Conservation (phyloP, 2,329 filamentous ascomycete genomes). For the Lojkania enalia region DNA sequence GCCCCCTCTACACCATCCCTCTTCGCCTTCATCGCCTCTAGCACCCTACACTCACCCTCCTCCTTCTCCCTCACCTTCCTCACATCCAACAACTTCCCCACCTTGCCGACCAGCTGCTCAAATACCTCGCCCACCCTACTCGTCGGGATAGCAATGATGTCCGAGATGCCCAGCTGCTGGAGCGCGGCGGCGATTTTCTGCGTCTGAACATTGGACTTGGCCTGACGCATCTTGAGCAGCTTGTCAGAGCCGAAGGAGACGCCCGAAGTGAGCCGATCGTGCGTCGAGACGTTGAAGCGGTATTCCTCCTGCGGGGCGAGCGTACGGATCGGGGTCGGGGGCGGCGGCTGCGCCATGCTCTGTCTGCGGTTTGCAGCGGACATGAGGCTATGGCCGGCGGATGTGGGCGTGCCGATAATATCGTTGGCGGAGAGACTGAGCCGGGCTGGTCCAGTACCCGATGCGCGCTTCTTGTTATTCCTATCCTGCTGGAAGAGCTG, state of each 20-base stretch:
- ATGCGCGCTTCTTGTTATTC: constrained; percentile 76
- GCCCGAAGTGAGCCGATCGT: constrained; percentile 82
- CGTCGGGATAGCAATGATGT: constrained; percentile 73
- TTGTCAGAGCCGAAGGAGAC: constrained; percentile 88
- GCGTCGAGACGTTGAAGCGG: constrained; percentile 80
- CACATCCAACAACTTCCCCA: constrained; percentile 71
- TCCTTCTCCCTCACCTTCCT: constrained; percentile 77
- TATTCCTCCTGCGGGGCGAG: constrained; percentile 75
- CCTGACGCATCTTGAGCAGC: constrained; percentile 75
- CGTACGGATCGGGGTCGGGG: constrained; percentile 45
- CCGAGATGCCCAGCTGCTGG: constrained; percentile 70
- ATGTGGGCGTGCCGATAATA: constrained; percentile 41
- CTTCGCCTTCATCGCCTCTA: constrained; percentile 44
- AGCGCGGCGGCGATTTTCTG: constrained; percentile 74
- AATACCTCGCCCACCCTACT: constrained; percentile 71
- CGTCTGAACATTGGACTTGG: constrained; percentile 76
- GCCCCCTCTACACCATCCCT: constrained; percentile 17
- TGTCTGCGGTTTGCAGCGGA: constrained; percentile 41
- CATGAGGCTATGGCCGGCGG: constrained; percentile 29
- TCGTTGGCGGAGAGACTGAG: constrained; percentile 45
- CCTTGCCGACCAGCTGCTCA: constrained; percentile 69
- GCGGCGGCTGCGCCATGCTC: constrained; percentile 43
- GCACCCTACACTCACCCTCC: constrained; percentile 61
- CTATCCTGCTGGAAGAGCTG: constrained; percentile 83
- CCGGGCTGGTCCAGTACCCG: constrained; percentile 32